phyloP scores from a whole-genome alignment of 306 rosid genomes.

The Ormosia semicastrata region DNA sequence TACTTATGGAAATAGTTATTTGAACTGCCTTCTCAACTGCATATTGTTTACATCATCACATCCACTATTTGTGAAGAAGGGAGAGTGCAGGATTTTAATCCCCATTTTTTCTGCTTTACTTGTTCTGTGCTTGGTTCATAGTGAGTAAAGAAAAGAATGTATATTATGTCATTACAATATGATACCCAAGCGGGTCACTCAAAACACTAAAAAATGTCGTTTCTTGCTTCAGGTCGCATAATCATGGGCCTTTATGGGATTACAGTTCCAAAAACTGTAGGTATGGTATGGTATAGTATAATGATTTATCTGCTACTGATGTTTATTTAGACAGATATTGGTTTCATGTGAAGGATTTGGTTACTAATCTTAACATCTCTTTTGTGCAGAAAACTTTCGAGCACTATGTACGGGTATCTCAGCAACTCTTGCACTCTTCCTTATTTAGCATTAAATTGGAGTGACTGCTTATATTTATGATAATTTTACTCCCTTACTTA shows the following conservation, averaged over 20 bases:
- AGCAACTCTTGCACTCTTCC: slow-evolving; percentile 38
- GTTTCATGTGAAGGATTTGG: slow-evolving; percentile 26
- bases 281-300: slow-evolving; percentile 35
- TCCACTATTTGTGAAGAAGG: slow-evolving; percentile 25
- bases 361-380: slow-evolving; percentile 22
- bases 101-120: background rate
- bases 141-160: background rate
- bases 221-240: slow-evolving; percentile 62
- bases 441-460: slow-evolving; percentile 1
- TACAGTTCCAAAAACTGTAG: slow-evolving; percentile 76
- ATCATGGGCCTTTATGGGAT: slow-evolving; percentile 77
- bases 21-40: background rate
- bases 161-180: background rate
- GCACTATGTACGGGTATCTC: slow-evolving; percentile 89
- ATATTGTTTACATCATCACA: background rate
- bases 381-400: slow-evolving; percentile 74
- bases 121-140: background rate
- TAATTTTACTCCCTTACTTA: background rate
- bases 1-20: background rate
- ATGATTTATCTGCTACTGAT: background rate
- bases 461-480: slow-evolving; percentile 6
- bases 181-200: background rate
- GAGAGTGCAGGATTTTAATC: background rate
- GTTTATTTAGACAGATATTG: slow-evolving; percentile 11
- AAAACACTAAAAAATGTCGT: background rate